A percentile compares a stretch with the other conserved stretches of the same genome.
These are phyloP conservation scores for Pythium utonaiense DNA, from an alignment of 352 stramenopile genomes.

Conservation along the genomic window DNA sequence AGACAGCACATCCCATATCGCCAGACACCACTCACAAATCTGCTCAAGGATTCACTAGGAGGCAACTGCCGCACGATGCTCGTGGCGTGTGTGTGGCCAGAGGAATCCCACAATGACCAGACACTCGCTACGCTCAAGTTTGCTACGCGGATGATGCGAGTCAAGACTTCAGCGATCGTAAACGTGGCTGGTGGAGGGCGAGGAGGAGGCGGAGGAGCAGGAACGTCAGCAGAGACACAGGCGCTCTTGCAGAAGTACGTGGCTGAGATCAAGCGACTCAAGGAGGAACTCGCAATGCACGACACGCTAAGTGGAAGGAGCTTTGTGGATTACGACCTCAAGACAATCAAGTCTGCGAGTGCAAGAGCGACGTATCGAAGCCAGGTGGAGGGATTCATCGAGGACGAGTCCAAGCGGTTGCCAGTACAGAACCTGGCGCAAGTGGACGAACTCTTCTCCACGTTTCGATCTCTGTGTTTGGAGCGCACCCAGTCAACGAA, in stretches of 20 bases:
- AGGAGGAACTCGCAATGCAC: conserved; percentile 56
- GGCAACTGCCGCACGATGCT: conserved; percentile 81
- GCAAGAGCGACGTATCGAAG: conserved; percentile 21
- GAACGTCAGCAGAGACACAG: conserved; percentile 17
- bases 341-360: conserved; percentile 14
- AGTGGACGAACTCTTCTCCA: conserved; percentile 37
- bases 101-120: conserved; percentile 74
- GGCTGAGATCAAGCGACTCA: conserved; percentile 49
- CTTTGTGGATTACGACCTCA: conserved; percentile 30
- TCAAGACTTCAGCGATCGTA: conserved; percentile 75
- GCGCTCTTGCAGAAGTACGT: conserved; percentile 29
- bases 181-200: conserved; percentile 35
- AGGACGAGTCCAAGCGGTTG: conserved; percentile 26
- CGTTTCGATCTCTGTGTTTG: conserved; percentile 43
- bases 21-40: conserved; percentile 91
- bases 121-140: conserved; percentile 92
- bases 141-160: conserved; percentile 82
- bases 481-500: conserved; percentile 20
- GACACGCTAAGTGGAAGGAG: conserved; percentile 52
- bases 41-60: conserved; percentile 87
- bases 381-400: conserved; percentile 33
- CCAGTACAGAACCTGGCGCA: conserved; percentile 44
- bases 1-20: conserved; percentile 91
- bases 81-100: conserved; percentile 82
- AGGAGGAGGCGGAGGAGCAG: conserved; percentile 14